phyloP scores from a whole-genome alignment of 2,329 filamentous ascomycete genomes.

The Lomentospora prolificans region DNA sequence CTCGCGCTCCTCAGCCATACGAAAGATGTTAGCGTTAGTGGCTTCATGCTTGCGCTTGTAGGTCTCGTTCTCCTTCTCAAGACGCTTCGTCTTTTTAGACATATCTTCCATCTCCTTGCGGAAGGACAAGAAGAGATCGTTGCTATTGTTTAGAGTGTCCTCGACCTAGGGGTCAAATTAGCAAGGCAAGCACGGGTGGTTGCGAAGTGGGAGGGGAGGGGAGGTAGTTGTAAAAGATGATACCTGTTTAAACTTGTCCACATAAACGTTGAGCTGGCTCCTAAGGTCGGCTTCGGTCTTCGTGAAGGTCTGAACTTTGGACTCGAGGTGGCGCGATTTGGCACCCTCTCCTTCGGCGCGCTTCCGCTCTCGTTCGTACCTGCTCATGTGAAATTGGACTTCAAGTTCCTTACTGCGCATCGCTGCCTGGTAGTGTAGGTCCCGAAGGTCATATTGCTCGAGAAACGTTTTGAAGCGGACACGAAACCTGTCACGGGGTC shows the following conservation, averaged over 20 bases:
- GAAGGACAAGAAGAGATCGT: conserved; percentile 93
- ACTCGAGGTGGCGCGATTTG: conserved; percentile 75
- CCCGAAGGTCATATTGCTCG: conserved; percentile 92
- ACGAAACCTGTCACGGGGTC: conserved; percentile 52
- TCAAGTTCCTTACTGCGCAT: conserved; percentile 93
- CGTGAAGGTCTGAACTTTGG: conserved; percentile 88
- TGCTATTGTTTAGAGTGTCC: conserved; percentile 96
- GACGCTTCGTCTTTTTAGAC: conserved; percentile 95
- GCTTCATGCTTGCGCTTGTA: conserved; percentile 88
- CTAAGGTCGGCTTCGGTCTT: conserved; percentile 91
- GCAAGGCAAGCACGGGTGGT: background rate
- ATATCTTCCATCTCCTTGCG: conserved; percentile 99
- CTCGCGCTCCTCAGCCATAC: conserved; percentile 94
- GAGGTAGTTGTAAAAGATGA: conserved; percentile 15
- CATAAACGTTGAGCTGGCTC: conserved; percentile 94
- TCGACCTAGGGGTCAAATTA: conserved; percentile 84
- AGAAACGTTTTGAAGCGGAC: conserved; percentile 87
- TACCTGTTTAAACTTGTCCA: conserved; percentile 99
- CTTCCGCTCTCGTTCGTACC: conserved; percentile 84
- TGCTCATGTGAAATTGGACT: conserved; percentile 81
- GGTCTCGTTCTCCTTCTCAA: conserved; percentile 92
- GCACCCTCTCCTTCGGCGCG: conserved; percentile 70
- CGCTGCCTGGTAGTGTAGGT: conserved; percentile 85
- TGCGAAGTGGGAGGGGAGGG: background rate
- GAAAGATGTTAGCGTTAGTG: conserved; percentile 87